These are phyloP conservation scores for Helianthus annuus DNA, from an alignment of 129 eudicot species.

Conservation along the genomic window DNA sequence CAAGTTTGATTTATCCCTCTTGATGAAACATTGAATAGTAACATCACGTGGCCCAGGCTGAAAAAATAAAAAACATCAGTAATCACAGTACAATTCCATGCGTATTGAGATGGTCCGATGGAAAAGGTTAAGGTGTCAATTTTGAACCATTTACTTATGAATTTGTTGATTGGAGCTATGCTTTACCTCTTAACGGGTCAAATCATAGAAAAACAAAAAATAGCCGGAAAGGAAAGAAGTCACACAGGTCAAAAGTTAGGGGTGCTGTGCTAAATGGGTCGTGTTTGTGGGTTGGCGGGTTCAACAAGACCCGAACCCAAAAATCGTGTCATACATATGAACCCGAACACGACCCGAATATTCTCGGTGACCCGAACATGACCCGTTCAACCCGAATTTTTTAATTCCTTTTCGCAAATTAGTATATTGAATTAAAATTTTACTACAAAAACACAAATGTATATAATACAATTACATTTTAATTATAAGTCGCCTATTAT, in stretches of 20 bases:
- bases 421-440: too few relatives aligned
- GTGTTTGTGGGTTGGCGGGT: too few relatives aligned
- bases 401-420: too few relatives aligned
- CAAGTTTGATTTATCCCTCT: constrained; percentile 84
- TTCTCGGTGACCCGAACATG: too few relatives aligned
- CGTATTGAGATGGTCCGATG: not conserved
- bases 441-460: too few relatives aligned
- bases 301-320: too few relatives aligned
- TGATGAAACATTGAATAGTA: constrained; percentile 86
- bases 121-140: not conserved
- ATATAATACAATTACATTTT: too few relatives aligned
- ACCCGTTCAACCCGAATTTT: too few relatives aligned
- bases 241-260: not conserved
- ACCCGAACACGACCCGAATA: too few relatives aligned
- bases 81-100: not conserved
- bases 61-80: constrained; percentile 19
- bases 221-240: not conserved
- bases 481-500: too few relatives aligned
- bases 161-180: not conserved
- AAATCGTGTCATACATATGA: too few relatives aligned
- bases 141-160: not conserved
- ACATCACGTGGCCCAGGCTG: constrained; percentile 98
- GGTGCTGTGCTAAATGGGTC: too few relatives aligned
- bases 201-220: not conserved
- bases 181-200: not conserved